phyloP scores from a whole-genome alignment of 106 monocot species.

The Platanthera guangdongensis region DNA sequence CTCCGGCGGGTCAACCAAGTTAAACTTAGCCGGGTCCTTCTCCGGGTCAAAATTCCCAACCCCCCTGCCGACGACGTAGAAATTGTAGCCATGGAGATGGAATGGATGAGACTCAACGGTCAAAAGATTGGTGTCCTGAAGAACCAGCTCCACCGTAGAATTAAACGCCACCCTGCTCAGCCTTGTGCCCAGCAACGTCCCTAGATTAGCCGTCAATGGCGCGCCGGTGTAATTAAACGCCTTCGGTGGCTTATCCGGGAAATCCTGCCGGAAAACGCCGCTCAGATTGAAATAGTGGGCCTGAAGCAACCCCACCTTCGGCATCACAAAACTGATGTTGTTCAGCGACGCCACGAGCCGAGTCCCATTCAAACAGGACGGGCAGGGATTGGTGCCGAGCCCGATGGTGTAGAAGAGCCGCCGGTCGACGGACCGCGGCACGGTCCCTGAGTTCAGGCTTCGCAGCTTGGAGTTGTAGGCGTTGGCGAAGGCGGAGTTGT shows the following conservation, averaged over 20 bases:
- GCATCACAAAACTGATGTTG: conserved; percentile 27
- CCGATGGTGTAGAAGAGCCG: conserved; percentile 22
- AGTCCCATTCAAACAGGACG: conserved; percentile 16
- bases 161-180: conserved; percentile 18
- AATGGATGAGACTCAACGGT: conserved; percentile 19
- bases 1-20: conserved; percentile 26
- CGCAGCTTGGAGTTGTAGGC: conserved; percentile 12
- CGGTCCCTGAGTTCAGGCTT: conserved; percentile 17
- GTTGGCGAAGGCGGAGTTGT: conserved; percentile 8
- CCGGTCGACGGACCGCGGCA: conserved; percentile 14
- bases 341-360: conserved; percentile 16
- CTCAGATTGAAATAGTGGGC: conserved; percentile 20
- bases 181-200: conserved; percentile 11
- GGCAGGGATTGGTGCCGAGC: conserved; percentile 19
- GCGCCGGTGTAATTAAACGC: conserved; percentile 24
- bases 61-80: conserved; percentile 29
- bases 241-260: conserved; percentile 17
- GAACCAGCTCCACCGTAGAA: conserved; percentile 18
- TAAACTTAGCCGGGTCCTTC: conserved; percentile 19
- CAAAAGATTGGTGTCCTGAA: conserved; percentile 22
- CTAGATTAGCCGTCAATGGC: conserved; percentile 22
- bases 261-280: conserved; percentile 25
- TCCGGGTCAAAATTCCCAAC: conserved; percentile 14
- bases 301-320: conserved; percentile 17
- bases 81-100: conserved; percentile 25